phyloP scores from a whole-genome alignment of 176 grass and related monocot genomes.

The Echinochloa phyllopogon region DNA sequence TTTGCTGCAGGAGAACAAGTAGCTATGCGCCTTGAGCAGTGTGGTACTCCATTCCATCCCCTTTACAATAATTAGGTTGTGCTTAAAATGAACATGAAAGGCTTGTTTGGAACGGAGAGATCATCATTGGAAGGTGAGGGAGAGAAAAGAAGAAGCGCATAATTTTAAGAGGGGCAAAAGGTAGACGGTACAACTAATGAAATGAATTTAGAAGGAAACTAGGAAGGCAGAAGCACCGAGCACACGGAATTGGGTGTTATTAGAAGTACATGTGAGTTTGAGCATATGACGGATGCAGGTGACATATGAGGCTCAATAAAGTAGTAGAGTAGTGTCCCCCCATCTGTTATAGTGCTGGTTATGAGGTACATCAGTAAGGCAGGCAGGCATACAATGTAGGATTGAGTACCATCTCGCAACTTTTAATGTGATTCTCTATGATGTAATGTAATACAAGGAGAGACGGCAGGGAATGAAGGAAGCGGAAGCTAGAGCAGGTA shows the following conservation, averaged over 20 bases:
- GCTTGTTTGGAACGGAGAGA: not conserved
- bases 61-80: not conserved
- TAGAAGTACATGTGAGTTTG: not conserved
- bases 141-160: not conserved
- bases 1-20: not conserved
- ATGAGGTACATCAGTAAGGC: not conserved
- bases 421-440: too few species aligned
- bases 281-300: not conserved
- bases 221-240: not conserved
- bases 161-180: not conserved
- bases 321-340: not conserved
- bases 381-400: not conserved
- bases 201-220: not conserved
- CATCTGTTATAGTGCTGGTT: not conserved
- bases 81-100: not conserved
- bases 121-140: not conserved
- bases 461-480: not conserved
- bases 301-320: not conserved
- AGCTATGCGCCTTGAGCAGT: not conserved
- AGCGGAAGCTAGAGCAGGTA: not conserved
- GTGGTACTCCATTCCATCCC: not conserved
- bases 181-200: not conserved
- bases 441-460: constrained; percentile 1
- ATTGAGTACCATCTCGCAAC: not conserved
- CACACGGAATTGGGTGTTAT: not conserved